These are phyloP conservation scores for Globisporangium abappressorium DNA, from an alignment of 352 stramenopile species.

Conservation along the genomic window DNA sequence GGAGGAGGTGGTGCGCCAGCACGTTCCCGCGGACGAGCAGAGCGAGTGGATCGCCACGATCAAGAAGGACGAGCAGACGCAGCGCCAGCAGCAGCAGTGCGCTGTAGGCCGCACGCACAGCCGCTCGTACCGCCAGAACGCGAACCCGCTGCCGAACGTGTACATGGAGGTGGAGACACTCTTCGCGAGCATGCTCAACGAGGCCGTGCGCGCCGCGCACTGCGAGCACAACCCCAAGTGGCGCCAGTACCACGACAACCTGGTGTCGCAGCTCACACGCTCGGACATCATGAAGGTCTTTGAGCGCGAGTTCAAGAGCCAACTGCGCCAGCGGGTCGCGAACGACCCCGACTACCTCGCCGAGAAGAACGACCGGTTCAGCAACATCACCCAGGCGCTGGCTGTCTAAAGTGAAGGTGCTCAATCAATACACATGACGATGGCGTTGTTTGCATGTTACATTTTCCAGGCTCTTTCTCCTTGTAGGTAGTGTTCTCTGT, in stretches of 20 bases:
- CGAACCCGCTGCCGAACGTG: conserved; percentile 50
- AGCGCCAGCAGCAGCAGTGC: conserved; percentile 23
- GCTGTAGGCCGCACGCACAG: conserved; percentile 41
- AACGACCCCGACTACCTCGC: conserved; percentile 54
- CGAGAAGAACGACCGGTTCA: conserved; percentile 36
- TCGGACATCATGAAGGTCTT: conserved; percentile 50
- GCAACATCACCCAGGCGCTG: conserved; percentile 55
- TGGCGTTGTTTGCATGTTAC: background rate
- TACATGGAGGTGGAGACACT: conserved; percentile 64
- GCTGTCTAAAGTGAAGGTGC: conserved; percentile 24
- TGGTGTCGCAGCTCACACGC: conserved; percentile 49
- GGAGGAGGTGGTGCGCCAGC: conserved; percentile 66
- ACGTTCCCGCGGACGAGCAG: conserved; percentile 54
- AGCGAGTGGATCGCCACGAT: conserved; percentile 70
- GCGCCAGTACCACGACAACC: conserved; percentile 45
- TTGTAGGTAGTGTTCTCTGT: background rate
- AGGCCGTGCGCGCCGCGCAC: conserved; percentile 55
- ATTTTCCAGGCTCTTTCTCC: background rate
- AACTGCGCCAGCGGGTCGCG: conserved; percentile 46
- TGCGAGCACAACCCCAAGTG: conserved; percentile 57
- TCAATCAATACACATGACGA: background rate
- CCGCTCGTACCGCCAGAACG: conserved; percentile 54
- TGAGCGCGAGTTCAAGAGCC: conserved; percentile 57
- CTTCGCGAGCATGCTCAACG: conserved; percentile 57
- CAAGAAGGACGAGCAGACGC: conserved; percentile 43